phyloP scores from a whole-genome alignment of 768 basidiomycete genomes.

The Boletus coccyginus region DNA sequence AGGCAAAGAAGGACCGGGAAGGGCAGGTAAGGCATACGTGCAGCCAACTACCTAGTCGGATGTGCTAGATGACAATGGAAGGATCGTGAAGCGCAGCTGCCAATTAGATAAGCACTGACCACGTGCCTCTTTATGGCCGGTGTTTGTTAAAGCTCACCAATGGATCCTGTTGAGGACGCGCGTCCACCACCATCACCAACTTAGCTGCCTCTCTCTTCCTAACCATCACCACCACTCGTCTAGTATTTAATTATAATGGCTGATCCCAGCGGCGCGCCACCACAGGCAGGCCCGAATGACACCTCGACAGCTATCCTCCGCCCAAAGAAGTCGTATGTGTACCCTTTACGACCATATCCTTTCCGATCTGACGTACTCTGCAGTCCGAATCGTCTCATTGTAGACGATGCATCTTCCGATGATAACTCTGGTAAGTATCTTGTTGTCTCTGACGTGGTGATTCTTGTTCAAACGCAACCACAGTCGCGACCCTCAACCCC shows the following conservation, averaged over 20 bases:
- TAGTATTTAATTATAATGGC: slow-evolving; percentile 42
- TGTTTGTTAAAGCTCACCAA: not conserved
- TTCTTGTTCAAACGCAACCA: slow-evolving; percentile 7
- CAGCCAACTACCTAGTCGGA: not conserved
- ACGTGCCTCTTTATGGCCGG: slow-evolving; percentile 12
- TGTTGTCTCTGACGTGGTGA: slow-evolving; percentile 7
- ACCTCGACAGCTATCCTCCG: slow-evolving; percentile 92
- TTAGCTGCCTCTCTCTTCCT: slow-evolving; percentile 8
- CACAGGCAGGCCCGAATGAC: slow-evolving; percentile 86
- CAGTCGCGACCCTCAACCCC: slow-evolving; percentile 93
- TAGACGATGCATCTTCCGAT: slow-evolving; percentile 90
- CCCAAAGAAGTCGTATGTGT: slow-evolving; percentile 93
- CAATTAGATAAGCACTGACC: slow-evolving; percentile 15
- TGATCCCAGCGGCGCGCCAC: slow-evolving; percentile 80
- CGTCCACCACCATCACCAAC: slow-evolving; percentile 21
- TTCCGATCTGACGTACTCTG: slow-evolving; percentile 16
- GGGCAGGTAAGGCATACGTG: not conserved
- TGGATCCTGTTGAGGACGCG: slow-evolving; percentile 23
- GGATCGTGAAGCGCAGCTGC: slow-evolving; percentile 5
- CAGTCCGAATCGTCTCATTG: slow-evolving; percentile 96
- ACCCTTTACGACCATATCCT: slow-evolving; percentile 5
- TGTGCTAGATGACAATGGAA: slow-evolving; percentile 10
- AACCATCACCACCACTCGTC: slow-evolving; percentile 10
- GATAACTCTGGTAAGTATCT: slow-evolving; percentile 83
- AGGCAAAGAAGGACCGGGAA: not conserved